These are phyloP conservation scores for Canna indica DNA, from an alignment of 176 grass and related monocot genomes.

Conservation along the genomic window DNA sequence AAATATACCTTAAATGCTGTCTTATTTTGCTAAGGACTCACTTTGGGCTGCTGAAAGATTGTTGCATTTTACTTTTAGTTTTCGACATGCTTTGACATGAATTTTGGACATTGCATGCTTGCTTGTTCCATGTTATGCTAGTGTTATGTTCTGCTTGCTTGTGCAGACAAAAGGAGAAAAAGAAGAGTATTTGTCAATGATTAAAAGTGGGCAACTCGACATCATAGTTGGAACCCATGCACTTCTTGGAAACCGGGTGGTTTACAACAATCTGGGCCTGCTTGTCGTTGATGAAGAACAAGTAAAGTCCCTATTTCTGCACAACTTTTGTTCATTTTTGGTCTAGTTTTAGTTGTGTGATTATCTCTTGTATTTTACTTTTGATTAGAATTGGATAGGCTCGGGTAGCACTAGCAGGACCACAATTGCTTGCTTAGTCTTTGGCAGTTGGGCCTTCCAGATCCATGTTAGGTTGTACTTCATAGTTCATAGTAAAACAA, in stretches of 20 bases:
- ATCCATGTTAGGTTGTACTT: neutral
- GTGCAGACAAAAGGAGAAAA: constrained; percentile 70
- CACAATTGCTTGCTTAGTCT: neutral
- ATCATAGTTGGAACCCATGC: constrained; percentile 92
- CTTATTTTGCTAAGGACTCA: neutral
- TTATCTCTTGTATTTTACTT: neutral
- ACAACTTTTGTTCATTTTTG: neutral
- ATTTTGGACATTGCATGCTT: neutral
- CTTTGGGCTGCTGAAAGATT: neutral
- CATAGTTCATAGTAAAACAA: neutral
- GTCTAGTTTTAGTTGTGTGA: neutral
- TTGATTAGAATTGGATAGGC: neutral
- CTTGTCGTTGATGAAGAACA: constrained; percentile 97
- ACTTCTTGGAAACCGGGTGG: constrained; percentile 73
- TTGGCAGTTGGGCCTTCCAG: neutral
- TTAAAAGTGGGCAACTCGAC: constrained; percentile 61
- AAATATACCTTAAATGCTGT: neutral
- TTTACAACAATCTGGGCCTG: constrained; percentile 77
- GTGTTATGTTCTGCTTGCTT: constrained; percentile 5
- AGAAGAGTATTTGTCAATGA: constrained; percentile 53
- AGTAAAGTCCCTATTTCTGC: constrained; percentile 27
- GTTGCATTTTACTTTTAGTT: neutral
- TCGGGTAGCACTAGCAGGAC: neutral
- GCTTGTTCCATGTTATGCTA: constrained; percentile 2
- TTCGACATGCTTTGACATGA: neutral